Base-by-base conservation (phyloP, 2,329 filamentous ascomycete genomes). In the Teratosphaeriaceae sp. region DNA sequence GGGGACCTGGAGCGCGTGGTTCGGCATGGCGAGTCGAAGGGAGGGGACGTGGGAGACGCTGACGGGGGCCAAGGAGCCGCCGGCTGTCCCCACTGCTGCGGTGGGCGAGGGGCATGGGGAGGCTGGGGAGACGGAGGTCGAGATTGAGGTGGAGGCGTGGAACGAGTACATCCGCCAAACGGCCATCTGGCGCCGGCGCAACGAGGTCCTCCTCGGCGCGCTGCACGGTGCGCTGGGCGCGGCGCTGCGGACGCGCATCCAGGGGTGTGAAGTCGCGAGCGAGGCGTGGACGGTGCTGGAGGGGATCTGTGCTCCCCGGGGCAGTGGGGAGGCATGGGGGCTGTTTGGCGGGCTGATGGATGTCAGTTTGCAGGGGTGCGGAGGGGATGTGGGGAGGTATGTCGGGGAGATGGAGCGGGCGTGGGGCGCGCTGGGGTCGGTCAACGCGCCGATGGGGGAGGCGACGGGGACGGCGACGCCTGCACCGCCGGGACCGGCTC, bases 131-230 rank as follows among this genome's bases (percentile, higher is more conserved):
- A 37, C 31, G 3, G 50, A 46, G 12, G 37, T 43, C 7, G 48
- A 58, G 20, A 44, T 50, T 16, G 51, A 51, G 15, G 44, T 60
- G 16, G 56, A 59, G 39, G 49, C 53, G 7, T 57, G 57, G 54
- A 62, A 62, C 40, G 59, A 62, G 33, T 59, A 61, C 46, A 50
- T 62, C 50, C 58, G 59, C 38, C 57, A 59, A 37, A 41, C 57
- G 21, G 59, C 59, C 42, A 62, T 62, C 40, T 62, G 49, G 49
- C 49, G 52, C 21, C 51, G 59, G 4, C 54, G 59, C 19, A 60
- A 62, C 33, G 42, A 51, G 19, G 51, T 54, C 30, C 49, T 62
- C 15, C 49, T 58, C 18, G 46, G 49, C 2, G 52, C 48, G 8
- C 27, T 62, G 11, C 51, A 51, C 35, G 47, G 52, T 22, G 52